These are phyloP conservation scores for Dalbergia cultrata DNA, from an alignment of 306 rosid species.

Conservation along the genomic window DNA sequence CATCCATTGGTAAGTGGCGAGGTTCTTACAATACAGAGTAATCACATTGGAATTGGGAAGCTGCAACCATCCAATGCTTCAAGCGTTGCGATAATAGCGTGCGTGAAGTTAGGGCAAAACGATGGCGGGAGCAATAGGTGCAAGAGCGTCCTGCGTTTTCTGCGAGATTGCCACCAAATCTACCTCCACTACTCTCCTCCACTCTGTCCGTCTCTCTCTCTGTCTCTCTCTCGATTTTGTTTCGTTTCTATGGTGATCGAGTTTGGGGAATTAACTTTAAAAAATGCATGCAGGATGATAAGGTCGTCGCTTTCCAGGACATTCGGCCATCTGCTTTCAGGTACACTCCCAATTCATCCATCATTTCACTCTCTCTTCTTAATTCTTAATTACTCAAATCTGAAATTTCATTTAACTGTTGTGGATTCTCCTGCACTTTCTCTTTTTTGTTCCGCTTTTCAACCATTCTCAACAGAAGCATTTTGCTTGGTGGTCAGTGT, in stretches of 20 bases:
- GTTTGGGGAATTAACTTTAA: conserved; percentile 5
- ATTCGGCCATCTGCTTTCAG: conserved; percentile 73
- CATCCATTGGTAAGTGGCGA: not conserved
- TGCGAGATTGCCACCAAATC: conserved; percentile 61
- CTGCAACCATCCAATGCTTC: not conserved
- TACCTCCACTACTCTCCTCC: conserved; percentile 52
- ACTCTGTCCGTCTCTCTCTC: conserved; percentile 53
- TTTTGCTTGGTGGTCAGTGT: no score
- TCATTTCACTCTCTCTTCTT: not conserved
- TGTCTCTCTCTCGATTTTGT: conserved; percentile 2
- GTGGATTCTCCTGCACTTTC: not conserved
- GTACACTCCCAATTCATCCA: conserved; percentile 32
- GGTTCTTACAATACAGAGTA: not conserved
- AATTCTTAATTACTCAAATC: conserved; percentile 1
- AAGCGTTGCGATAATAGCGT: not conserved
- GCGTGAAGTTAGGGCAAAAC: conserved; percentile 17
- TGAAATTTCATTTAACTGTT: not conserved
- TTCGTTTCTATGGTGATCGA: conserved; percentile 32
- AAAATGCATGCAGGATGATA: conserved; percentile 60
- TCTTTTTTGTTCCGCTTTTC: no score
- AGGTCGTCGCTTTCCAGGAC: conserved; percentile 69
- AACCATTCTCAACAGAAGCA: no score
- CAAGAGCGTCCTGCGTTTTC: conserved; percentile 58
- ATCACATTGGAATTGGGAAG: not conserved
- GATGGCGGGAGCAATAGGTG: conserved; percentile 60